phyloP scores from a whole-genome alignment of 768 basidiomycete genomes.

The Fibroporia radiculosa region DNA sequence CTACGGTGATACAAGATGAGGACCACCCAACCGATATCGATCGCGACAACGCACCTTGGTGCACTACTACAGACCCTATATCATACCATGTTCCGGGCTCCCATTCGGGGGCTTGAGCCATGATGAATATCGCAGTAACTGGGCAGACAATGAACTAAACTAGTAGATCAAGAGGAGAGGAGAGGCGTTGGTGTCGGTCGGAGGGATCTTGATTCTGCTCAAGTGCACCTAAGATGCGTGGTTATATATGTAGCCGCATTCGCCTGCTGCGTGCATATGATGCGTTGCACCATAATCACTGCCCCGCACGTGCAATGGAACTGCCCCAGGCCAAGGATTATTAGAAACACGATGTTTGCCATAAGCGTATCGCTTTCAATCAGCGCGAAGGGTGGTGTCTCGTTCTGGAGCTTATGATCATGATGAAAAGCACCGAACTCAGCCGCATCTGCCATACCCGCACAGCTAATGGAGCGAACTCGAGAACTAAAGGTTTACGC shows the following conservation, averaged over 20 bases:
- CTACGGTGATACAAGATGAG: slow-evolving; percentile 22
- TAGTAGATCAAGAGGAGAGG: background rate
- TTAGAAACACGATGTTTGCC: background rate
- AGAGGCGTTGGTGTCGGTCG: background rate
- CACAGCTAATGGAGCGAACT: no score
- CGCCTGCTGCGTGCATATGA: background rate
- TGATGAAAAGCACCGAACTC: no score
- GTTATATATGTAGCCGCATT: background rate
- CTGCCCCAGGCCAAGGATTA: background rate
- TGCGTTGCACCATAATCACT: background rate
- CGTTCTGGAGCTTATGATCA: no score
- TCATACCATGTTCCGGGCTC: slow-evolving; percentile 57
- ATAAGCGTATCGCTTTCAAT: no score
- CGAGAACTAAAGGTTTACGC: no score
- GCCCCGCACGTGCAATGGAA: background rate
- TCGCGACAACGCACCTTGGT: slow-evolving; percentile 34
- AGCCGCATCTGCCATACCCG: no score
- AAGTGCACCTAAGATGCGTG: no score
- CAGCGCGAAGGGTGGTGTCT: no score
- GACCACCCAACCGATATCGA: background rate
- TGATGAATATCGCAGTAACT: background rate
- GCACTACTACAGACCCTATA: slow-evolving; percentile 45
- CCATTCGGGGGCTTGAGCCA: slow-evolving; percentile 33
- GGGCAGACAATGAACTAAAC: background rate
- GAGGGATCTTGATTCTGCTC: no score